Evolutionary conservation across 805 yeast genomes (phyloP).

Genomic region (Saccharomycopsis sp.): DNA sequence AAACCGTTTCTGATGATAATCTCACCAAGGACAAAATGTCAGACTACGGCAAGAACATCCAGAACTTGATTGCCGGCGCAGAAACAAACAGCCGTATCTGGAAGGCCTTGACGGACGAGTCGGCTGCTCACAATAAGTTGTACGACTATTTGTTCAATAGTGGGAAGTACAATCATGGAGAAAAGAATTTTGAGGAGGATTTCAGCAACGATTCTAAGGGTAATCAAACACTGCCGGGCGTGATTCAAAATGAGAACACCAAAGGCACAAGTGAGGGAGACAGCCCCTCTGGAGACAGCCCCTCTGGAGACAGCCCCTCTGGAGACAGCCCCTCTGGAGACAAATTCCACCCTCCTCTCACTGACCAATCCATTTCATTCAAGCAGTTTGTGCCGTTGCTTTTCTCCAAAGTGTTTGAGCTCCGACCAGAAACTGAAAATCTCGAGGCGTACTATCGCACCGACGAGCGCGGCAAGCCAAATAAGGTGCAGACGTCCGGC

Average conservation of each 20-base stretch:
- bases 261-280: not conserved
- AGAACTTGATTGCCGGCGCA: conserved; percentile 12
- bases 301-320: too few species aligned
- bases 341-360: too few species aligned
- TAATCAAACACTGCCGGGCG: too few species aligned
- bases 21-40: too few species aligned
- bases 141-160: conserved; percentile 15
- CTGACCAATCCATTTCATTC: not conserved
- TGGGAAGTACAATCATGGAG: not conserved
- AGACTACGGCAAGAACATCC: conserved; percentile 2
- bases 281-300: too few species aligned
- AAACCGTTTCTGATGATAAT: too few species aligned
- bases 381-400: conserved; percentile 6
- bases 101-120: conserved; percentile 10
- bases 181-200: not conserved
- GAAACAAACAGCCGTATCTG: conserved; percentile 14
- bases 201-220: too few species aligned
- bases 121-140: conserved; percentile 2
- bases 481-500: conserved; percentile 11
- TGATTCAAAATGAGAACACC: too few species aligned
- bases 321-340: too few species aligned
- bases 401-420: conserved; percentile 11
- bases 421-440: conserved; percentile 13
- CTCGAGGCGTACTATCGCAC: conserved; percentile 5
- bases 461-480: conserved; percentile 2